Evolutionary conservation across 2,329 filamentous ascomycete species (phyloP).

Genomic region (Ophiocordyceps australis): DNA sequence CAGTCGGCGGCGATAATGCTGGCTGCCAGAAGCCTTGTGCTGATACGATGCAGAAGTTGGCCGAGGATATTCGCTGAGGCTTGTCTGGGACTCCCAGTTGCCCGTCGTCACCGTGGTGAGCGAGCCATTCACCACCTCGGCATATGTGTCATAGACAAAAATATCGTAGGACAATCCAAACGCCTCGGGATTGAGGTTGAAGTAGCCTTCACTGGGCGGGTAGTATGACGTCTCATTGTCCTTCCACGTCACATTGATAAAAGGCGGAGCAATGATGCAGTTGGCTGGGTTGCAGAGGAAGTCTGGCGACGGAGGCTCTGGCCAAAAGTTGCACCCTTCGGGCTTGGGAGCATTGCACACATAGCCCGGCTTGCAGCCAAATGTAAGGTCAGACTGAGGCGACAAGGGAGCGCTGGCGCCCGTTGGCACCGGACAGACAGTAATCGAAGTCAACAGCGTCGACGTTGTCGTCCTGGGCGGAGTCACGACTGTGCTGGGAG

Average conservation of each 20-base stretch:
- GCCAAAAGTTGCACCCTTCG: constrained; percentile 30
- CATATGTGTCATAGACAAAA: constrained; percentile 26
- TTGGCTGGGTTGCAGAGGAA: constrained; percentile 26
- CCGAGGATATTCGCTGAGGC: constrained; percentile 16
- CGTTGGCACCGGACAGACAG: constrained; percentile 25
- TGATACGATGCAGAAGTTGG: not conserved
- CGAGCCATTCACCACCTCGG: constrained; percentile 15
- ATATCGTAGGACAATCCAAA: constrained; percentile 48
- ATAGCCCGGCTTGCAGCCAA: constrained; percentile 32
- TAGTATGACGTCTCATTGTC: constrained; percentile 28
- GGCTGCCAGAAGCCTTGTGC: not conserved
- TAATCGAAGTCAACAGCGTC: constrained; percentile 11
- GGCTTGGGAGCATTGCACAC: constrained; percentile 35
- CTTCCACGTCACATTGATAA: constrained; percentile 20
- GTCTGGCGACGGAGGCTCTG: constrained; percentile 21
- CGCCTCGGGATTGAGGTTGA: constrained; percentile 39
- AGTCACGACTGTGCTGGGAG: constrained; percentile 10
- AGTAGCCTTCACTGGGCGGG: constrained; percentile 34
- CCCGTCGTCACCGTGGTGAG: constrained; percentile 31
- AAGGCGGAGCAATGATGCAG: constrained; percentile 23
- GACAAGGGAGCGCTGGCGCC: constrained; percentile 14
- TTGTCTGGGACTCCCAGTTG: constrained; percentile 33
- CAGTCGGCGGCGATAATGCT: constrained; percentile 3
- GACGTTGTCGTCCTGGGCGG: constrained; percentile 11
- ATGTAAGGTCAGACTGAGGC: constrained; percentile 23